These are phyloP conservation scores for Lentinula boryana DNA, from an alignment of 768 basidiomycete genomes.

Conservation along the genomic window DNA sequence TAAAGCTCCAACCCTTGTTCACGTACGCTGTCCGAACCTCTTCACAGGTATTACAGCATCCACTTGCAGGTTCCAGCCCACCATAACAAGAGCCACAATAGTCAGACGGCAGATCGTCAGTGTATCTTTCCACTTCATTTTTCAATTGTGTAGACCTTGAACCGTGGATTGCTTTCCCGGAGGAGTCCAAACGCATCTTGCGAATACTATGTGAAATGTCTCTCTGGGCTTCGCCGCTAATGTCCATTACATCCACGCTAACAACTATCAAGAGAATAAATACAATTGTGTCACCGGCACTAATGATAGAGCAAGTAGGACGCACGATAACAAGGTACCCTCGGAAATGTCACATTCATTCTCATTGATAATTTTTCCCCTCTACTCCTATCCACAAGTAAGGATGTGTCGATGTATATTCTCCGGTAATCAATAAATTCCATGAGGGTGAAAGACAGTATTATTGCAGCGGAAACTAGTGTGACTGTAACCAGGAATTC, in stretches of 20 bases:
- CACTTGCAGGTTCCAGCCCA: constrained; percentile 63
- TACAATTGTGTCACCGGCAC: not conserved
- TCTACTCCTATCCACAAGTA: constrained; percentile 90
- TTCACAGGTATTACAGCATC: constrained; percentile 97
- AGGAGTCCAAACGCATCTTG: constrained; percentile 70
- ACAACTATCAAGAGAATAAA: constrained; percentile 50
- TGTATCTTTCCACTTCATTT: constrained; percentile 84
- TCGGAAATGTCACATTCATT: constrained; percentile 91
- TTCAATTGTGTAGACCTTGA: constrained; percentile 56
- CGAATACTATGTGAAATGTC: constrained; percentile 86
- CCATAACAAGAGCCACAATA: constrained; percentile 98
- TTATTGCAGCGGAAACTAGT: constrained; percentile 85
- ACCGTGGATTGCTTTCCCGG: constrained; percentile 54
- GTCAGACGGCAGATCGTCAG: constrained; percentile 45
- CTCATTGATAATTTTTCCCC: constrained; percentile 92
- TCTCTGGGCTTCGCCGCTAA: constrained; percentile 90
- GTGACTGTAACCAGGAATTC: constrained; percentile 56
- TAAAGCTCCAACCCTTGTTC: constrained; percentile 92
- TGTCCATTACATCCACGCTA: constrained; percentile 96
- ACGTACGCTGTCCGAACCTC: constrained; percentile 88
- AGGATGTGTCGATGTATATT: constrained; percentile 82
- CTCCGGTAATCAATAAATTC: constrained; percentile 95
- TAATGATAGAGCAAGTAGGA: constrained; percentile 9
- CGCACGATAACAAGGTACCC: constrained; percentile 96
- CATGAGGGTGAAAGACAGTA: constrained; percentile 83